Conservation (phyloP, 2,329 filamentous ascomycete genomes). For the Kalmusia sp. region DNA sequence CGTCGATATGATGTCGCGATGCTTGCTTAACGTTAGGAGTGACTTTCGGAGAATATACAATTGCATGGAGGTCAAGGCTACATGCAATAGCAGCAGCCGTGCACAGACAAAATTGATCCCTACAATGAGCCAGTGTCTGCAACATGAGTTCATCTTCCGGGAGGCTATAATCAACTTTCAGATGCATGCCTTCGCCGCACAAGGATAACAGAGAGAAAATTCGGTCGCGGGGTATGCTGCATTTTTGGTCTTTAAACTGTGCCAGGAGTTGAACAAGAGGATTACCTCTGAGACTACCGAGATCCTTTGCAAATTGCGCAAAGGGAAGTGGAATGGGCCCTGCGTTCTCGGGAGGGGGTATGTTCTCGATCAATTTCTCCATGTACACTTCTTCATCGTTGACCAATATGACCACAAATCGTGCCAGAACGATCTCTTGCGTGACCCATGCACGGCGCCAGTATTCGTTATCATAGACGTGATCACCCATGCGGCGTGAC, state of each 20-base stretch:
- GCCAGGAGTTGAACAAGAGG: not conserved
- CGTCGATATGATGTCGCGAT: no score
- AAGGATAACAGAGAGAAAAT: conserved; percentile 8
- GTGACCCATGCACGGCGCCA: conserved; percentile 21
- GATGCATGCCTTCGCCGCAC: not conserved
- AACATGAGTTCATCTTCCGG: not conserved
- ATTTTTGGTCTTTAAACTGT: not conserved
- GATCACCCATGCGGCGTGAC: not conserved
- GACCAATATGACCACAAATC: not conserved
- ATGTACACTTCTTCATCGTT: not conserved
- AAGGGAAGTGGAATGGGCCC: no score
- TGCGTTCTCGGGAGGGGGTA: no score
- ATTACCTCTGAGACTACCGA: no score
- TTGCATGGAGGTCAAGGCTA: no score
- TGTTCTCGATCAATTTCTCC: no score
- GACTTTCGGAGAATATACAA: no score
- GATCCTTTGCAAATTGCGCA: no score
- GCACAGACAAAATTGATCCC: no score
- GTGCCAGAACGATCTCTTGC: conserved; percentile 10
- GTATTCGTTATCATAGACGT: conserved; percentile 31
- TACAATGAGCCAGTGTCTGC: not conserved
- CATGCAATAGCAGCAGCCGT: no score
- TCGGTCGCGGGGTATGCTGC: not conserved
- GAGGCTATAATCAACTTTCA: conserved; percentile 7
- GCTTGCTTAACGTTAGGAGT: no score